Conservation (phyloP, 163 green algal species). For the Chloromonas sp. region DNA sequence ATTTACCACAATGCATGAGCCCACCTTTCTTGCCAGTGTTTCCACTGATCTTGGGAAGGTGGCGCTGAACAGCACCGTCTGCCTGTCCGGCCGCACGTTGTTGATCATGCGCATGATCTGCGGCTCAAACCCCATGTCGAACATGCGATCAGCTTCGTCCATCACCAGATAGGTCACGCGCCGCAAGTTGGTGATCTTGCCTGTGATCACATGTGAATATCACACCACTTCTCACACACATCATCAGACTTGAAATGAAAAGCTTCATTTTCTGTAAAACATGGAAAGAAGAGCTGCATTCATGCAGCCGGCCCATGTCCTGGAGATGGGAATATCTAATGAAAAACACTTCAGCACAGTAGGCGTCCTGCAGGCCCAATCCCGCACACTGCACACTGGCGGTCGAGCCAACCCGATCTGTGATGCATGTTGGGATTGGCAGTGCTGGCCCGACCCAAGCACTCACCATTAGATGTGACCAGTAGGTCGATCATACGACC, state of each 20-base stretch:
- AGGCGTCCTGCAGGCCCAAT: too few relatives aligned
- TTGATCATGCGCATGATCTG: slow-evolving; percentile 61
- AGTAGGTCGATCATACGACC: slow-evolving; percentile 98
- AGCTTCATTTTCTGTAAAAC: too few relatives aligned
- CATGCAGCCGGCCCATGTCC: too few relatives aligned
- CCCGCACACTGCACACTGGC: too few relatives aligned
- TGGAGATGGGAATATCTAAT: too few relatives aligned
- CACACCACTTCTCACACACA: background rate
- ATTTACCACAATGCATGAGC: too few relatives aligned
- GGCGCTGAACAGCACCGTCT: slow-evolving; percentile 95
- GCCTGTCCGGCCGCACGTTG: slow-evolving; percentile 85
- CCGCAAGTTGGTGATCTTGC: slow-evolving; percentile 91
- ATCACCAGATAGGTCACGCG: slow-evolving; percentile 93
- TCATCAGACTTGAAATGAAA: too few relatives aligned
- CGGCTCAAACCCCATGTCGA: slow-evolving; percentile 86
- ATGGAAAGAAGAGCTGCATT: background rate
- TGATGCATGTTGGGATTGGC: too few relatives aligned
- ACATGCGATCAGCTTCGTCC: slow-evolving; percentile 86
- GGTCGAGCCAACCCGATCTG: too few relatives aligned
- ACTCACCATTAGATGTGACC: slow-evolving; percentile 47
- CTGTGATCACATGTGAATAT: slow-evolving; percentile 10
- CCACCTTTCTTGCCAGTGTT: slow-evolving; percentile 54
- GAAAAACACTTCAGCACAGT: too few relatives aligned
- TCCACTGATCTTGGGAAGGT: slow-evolving; percentile 83
- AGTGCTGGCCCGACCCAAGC: too few relatives aligned